Evolutionary conservation across 306 rosid genomes (phyloP), one percentile per base, ranked within the genome.

Genomic region (Rubus parviflorus): DNA sequence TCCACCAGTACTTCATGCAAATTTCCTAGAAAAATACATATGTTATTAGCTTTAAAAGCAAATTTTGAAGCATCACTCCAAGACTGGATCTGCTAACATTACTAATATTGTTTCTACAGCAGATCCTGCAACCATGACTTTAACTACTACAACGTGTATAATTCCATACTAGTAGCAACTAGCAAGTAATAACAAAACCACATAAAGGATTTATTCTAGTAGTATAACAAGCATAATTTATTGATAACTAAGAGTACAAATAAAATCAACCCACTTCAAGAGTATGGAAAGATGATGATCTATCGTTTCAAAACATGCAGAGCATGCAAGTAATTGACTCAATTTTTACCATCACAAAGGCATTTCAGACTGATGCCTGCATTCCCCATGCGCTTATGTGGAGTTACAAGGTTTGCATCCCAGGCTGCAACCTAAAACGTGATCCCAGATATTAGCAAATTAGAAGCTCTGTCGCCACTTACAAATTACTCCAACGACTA

Each of bases 311-410:
- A 75, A 72, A 70, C 46, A 72, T 76, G 57, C 46, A 83, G 69
- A 76, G 40, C 68, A 57, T 67, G 45, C 68, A 77, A 82, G 74
- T 57, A 53, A 73, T 80, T 60, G 41, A 38, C 25, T 75, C 22
- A 47, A 70, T 70, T 61, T 86, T 81, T 84, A 94, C 98, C 98
- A 81, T 94, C 97, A 92, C 95, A 89, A 42, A 94, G 87, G 83
- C 82, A 75, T 82, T 90, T 88, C 65, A 94, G 83, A 81, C 82
- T 88, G 75, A 92, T 77, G 58, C 86, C 85, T 46, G 93, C 92
- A 81, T 94, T 92, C 47, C 98, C 98, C 98, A 94, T 92, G 74
- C 98, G 97, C 86, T 94, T 94, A 83, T 92, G 98, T 81, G 98
- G 97, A 83, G 91, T 78, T 76, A 94, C 91, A 78, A 94, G 93